Base-by-base conservation (phyloP, 495 filamentous ascomycete genomes). In the Melanomma pulvis-pyrius region DNA sequence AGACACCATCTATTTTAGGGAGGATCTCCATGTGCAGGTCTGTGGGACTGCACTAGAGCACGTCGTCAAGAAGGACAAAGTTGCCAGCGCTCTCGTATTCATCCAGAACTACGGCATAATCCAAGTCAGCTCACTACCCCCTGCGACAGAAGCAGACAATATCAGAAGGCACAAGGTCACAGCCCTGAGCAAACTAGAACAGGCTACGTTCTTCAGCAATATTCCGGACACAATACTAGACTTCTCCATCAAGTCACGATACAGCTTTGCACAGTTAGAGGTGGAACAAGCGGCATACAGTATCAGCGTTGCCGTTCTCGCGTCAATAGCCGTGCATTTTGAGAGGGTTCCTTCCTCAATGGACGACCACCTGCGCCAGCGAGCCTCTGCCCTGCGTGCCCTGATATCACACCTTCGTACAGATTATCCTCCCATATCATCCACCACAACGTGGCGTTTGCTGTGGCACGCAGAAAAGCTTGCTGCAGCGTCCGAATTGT, bases 381-480 rank as follows among this genome's bases (percentile, higher is more conserved):
- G 92, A 66, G 82, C 86, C 22, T 83, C 82, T 29, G 90, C 90
- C 25, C 74, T 98, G 32, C 81, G 85, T 47, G 85, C 87, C 68
- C 86, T 98, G 41, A 88, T 88, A 12, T 77, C 78, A 15, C 82
- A 92, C 59, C 78, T 97, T 21, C 82, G 83, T 57, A 73, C 78
- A 2, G 79, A 82, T 48, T 83, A 79, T 73, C 82, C 73, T 68
- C 79, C 69, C 57, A 68, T 97, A 15, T 85, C 89, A 51, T 81
- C 82, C 25, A 76, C 75, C 21, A 85, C 85, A 5, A 85, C 84
- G 70, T 98, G 92, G 93, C 81, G 87, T 63, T 75, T 98, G 5
- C 81, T 98, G n/a, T 91, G 88, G 83, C 86, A 90, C 70, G 93
- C 92, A 0, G 94, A 98, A 73, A 97, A 92, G 74, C 84, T 97